Evolutionary conservation across 257 asterid genomes (phyloP).

Genomic region (Nicotiana noctiflora): DNA sequence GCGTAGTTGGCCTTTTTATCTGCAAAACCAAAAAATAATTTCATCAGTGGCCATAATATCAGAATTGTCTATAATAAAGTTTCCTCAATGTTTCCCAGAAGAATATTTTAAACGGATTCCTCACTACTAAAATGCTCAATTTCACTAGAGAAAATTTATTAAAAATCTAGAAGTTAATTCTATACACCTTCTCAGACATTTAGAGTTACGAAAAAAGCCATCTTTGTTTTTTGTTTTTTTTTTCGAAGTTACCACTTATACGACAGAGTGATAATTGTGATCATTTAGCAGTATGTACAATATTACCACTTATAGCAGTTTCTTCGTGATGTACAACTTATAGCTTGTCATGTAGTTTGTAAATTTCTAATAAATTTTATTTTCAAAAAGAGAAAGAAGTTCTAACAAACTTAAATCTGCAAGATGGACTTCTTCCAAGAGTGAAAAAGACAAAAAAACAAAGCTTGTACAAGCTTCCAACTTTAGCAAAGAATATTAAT

Average conservation of each 20-base stretch:
- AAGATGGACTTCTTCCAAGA: not conserved
- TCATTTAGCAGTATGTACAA: not conserved
- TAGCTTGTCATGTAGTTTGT: not conserved
- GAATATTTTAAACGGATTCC: no score
- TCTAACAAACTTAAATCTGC: no score
- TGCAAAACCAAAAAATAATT: constrained; percentile 21
- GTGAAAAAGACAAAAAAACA: not conserved
- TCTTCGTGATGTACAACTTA: not conserved
- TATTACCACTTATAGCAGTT: not conserved
- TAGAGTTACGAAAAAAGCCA: no score
- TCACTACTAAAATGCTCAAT: not conserved
- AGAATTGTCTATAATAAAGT: not conserved
- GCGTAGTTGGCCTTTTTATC: constrained; percentile 44
- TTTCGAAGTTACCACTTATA: not conserved
- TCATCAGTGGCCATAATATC: not conserved
- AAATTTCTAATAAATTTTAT: not conserved
- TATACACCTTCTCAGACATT: not conserved
- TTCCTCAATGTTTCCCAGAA: not conserved
- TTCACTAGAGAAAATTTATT: not conserved
- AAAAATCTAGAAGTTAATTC: not conserved
- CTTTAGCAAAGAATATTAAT: not conserved
- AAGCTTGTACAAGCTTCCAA: not conserved
- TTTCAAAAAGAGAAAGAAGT: not conserved
- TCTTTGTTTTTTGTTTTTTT: not conserved
- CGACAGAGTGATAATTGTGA: not conserved